Conservation (phyloP, 2,329 filamentous ascomycete genomes). For the Fusarium vanettenii region DNA sequence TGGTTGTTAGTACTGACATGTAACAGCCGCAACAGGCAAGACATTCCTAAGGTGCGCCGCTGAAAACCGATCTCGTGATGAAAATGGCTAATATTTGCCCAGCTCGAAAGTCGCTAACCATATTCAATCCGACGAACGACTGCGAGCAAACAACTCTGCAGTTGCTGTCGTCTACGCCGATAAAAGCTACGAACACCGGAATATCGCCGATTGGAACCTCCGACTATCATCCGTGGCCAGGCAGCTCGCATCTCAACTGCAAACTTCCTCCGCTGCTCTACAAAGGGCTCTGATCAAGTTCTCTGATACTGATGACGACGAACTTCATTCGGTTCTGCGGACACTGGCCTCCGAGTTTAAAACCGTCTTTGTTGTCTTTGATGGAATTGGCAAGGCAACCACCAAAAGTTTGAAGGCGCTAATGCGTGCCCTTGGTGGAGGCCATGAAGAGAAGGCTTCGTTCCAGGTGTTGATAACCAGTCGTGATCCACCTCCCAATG, state of each 20-base stretch:
- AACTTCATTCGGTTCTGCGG: not conserved
- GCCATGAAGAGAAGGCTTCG: not conserved
- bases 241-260: not conserved
- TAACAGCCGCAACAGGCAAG: slow-evolving; percentile 4
- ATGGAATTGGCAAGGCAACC: not conserved
- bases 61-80: too few species aligned
- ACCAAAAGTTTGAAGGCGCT: not conserved
- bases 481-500: not conserved
- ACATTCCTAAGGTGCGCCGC: slow-evolving; percentile 6
- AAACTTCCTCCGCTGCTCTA: not conserved
- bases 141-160: not conserved
- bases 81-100: not conserved
- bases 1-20: not conserved
- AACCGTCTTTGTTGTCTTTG: not conserved
- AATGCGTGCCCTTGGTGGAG: not conserved
- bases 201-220: not conserved
- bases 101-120: not conserved
- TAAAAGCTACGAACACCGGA: not conserved
- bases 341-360: not conserved
- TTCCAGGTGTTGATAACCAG: not conserved
- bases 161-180: not conserved
- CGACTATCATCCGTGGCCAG: not conserved
- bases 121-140: accelerated
- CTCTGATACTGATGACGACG: not conserved
- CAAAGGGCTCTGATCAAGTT: too few species aligned